Conservation (phyloP, 257 asterid species). For the Paulownia fortunei region DNA sequence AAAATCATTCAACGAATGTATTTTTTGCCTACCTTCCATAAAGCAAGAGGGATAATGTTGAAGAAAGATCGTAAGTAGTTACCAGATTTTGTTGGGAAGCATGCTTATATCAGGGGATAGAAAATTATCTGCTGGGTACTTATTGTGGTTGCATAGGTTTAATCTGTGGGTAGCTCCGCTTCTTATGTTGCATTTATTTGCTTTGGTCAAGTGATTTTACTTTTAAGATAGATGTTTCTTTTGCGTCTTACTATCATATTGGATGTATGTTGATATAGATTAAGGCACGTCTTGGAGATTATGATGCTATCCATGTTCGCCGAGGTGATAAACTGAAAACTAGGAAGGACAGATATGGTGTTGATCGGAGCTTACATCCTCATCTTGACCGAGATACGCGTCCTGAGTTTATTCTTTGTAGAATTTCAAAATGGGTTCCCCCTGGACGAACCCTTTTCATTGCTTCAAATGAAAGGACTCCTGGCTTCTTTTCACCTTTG, state of each 20-base stretch:
- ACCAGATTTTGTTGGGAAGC: background rate
- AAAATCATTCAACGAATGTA: background rate
- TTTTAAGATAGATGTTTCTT: background rate
- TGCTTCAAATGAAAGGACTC: slow-evolving; percentile 89
- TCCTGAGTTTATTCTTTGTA: slow-evolving; percentile 84
- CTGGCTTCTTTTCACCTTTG: slow-evolving; percentile 86
- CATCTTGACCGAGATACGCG: slow-evolving; percentile 95
- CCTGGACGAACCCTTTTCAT: slow-evolving; percentile 84
- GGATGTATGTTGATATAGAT: slow-evolving; percentile 51
- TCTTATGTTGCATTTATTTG: slow-evolving; percentile 13
- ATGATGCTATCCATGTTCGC: slow-evolving; percentile 96
- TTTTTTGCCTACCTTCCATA: background rate
- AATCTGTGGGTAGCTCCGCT: background rate
- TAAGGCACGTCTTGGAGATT: slow-evolving; percentile 80
- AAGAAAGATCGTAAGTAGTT: background rate
- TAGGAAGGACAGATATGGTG: slow-evolving; percentile 89
- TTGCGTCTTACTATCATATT: slow-evolving; percentile 2
- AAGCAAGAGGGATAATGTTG: background rate
- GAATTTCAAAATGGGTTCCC: slow-evolving; percentile 88
- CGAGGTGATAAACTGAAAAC: slow-evolving; percentile 91
- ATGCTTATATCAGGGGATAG: background rate
- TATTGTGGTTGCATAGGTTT: background rate
- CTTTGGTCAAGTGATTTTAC: background rate
- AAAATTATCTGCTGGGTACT: no score
- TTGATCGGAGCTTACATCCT: slow-evolving; percentile 79